phyloP scores from a whole-genome alignment of 768 basidiomycete species.

The Botryobasidium botryosum region DNA sequence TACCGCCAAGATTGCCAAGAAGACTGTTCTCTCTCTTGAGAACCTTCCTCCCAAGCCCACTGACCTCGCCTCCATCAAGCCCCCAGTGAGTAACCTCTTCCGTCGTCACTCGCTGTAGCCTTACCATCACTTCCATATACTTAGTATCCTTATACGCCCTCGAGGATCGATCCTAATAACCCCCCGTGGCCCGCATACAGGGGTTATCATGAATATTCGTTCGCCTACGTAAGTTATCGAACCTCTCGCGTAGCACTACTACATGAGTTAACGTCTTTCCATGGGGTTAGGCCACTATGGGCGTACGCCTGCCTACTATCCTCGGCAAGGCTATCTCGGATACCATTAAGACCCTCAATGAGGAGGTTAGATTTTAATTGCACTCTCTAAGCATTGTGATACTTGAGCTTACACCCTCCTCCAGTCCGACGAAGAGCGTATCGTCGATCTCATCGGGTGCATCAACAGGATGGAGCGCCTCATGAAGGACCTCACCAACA shows the following conservation, averaged over 20 bases:
- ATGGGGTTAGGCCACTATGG: slow-evolving; percentile 88
- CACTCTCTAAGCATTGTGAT: neutral
- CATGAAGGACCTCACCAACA: slow-evolving; percentile 72
- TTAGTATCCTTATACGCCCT: slow-evolving; percentile 23
- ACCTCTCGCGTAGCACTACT: slow-evolving; percentile 47
- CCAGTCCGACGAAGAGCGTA: slow-evolving; percentile 61
- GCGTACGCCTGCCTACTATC: slow-evolving; percentile 87
- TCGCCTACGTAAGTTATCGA: slow-evolving; percentile 14
- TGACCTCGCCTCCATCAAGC: neutral
- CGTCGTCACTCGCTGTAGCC: neutral
- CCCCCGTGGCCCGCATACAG: slow-evolving; percentile 27
- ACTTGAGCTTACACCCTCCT: neutral
- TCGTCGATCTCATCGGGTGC: slow-evolving; percentile 70
- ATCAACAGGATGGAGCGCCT: slow-evolving; percentile 82
- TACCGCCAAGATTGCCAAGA: slow-evolving; percentile 7
- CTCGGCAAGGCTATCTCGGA: slow-evolving; percentile 93
- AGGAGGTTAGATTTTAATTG: slow-evolving; percentile 18
- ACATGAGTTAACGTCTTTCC: too few relatives aligned
- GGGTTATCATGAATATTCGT: slow-evolving; percentile 27
- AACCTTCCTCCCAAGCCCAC: slow-evolving; percentile 12
- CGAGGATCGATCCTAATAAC: slow-evolving; percentile 24
- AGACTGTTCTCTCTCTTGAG: slow-evolving; percentile 11
- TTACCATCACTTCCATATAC: neutral
- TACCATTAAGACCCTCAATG: slow-evolving; percentile 72
- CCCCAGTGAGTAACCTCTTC: slow-evolving; percentile 9